Base-by-base conservation (phyloP, 768 basidiomycete genomes). In the Macrolepiota dolichaula region DNA sequence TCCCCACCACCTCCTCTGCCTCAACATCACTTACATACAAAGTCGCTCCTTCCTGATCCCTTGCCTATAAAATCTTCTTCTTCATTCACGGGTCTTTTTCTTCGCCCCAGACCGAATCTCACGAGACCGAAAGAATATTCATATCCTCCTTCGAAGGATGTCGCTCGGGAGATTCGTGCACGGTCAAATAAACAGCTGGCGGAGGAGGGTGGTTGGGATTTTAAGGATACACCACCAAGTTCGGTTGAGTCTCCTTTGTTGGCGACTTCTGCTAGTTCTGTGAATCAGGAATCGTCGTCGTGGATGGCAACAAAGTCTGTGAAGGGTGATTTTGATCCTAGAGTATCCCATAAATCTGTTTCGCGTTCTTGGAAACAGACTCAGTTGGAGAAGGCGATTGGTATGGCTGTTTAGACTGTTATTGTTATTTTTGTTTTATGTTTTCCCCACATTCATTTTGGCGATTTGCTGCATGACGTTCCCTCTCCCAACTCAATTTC, bases 181-280 rank as follows among this genome's bases (percentile, higher is more conserved):
- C 51, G 52, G 13, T 61, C 52, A 11, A 49, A 61, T n/a, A 49
- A 61, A 24, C 52, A 61, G 9, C 27, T 61, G 32, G 52, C 35
- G 29, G 22, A 37, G 11, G 59, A 60, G 32, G 58, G 51, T 1
- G 51, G 22, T 12, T 51, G 50, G 58, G 58, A 44, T n/a, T 59
- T 52, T 11, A 35, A 47, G 42, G 59, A 54, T 36, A 19, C 50
- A 15, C 50, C 58, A 12, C 58, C 58, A 19, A 51, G 58, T 44
- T 40, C 50, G 6, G 38, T 38, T 24, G 42, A 51, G 12, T 42
- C 59, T 1, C 51, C 51, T 0, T 44, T n/a, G 3, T 38, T 54
- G 29, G 12, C 12, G 38, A 47, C 53, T 32, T 42, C 59, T 6
- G 25, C 24, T 13, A 44, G 25, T 13, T 40, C 27, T 15, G 32